Conservation (phyloP, 202 grass and related monocot species). For the Hordeum pubiflorum region DNA sequence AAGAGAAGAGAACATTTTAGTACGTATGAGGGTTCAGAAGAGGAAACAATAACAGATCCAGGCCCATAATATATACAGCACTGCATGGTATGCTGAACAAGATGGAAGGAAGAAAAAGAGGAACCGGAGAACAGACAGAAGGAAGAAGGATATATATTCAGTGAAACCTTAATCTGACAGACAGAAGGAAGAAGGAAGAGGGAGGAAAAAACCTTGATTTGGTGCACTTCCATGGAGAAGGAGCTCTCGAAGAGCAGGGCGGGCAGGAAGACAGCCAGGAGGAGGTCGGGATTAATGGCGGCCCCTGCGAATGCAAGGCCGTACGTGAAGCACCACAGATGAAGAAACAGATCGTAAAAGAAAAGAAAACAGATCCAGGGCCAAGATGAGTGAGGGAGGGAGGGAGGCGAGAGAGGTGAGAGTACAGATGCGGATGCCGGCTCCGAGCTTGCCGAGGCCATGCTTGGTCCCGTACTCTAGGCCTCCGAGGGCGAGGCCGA, state of each 20-base stretch:
- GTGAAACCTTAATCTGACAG: too few relatives aligned
- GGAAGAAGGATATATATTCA: too few relatives aligned
- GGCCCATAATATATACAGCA: background rate
- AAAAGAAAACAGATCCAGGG: background rate
- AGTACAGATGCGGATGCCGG: conserved; percentile 73
- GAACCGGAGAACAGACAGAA: too few relatives aligned
- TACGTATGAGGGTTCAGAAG: background rate
- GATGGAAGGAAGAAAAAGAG: too few relatives aligned
- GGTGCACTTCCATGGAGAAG: conserved; percentile 89
- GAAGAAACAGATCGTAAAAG: too few relatives aligned
- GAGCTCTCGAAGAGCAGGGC: conserved; percentile 93
- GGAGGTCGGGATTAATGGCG: conserved; percentile 84
- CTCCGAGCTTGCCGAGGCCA: conserved; percentile 77
- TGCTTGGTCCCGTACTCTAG: conserved; percentile 67
- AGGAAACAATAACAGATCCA: too few relatives aligned
- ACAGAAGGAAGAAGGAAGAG: background rate
- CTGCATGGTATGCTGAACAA: too few relatives aligned
- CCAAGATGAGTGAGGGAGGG: too few relatives aligned
- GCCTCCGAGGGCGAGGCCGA: conserved; percentile 66
- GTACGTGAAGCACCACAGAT: too few relatives aligned
- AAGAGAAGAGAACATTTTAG: background rate
- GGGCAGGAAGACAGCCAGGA: conserved; percentile 78
- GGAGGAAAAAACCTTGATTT: conserved; percentile 63
- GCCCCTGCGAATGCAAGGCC: conserved; percentile 40
- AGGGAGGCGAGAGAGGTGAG: too few relatives aligned